Conservation (phyloP, 352 stramenopile species). For the Pythium phragmitis region DNA sequence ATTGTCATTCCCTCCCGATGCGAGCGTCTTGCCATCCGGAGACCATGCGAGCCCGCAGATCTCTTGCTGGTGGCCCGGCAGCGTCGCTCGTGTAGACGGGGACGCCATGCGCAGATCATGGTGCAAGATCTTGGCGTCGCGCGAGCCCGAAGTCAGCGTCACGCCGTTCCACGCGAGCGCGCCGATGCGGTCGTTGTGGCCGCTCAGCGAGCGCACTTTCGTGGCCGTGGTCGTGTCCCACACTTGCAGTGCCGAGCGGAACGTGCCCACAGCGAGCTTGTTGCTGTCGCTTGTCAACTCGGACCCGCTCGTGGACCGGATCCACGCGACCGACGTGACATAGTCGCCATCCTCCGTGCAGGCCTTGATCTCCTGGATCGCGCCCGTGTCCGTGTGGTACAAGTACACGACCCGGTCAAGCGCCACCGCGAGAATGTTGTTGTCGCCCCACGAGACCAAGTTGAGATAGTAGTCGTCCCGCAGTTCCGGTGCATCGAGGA, state of each 20-base stretch:
- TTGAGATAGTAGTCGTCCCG: slow-evolving; percentile 99
- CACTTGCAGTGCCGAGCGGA: slow-evolving; percentile 88
- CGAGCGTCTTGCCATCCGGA: slow-evolving; percentile 89
- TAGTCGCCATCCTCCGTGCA: slow-evolving; percentile 78
- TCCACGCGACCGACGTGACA: slow-evolving; percentile 94
- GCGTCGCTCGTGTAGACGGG: slow-evolving; percentile 2
- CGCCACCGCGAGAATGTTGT: slow-evolving; percentile 94
- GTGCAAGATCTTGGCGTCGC: slow-evolving; percentile 88
- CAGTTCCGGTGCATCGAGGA: slow-evolving; percentile 95
- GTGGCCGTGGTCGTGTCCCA: slow-evolving; percentile 91
- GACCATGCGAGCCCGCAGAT: slow-evolving; percentile 96
- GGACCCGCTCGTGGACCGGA: slow-evolving; percentile 45
- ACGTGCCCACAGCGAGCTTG: slow-evolving; percentile 93
- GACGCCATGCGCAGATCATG: slow-evolving; percentile 34
- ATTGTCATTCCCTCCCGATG: slow-evolving; percentile 96
- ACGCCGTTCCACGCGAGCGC: slow-evolving; percentile 92
- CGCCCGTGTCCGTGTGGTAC: slow-evolving; percentile 90
- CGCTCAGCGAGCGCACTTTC: slow-evolving; percentile 86
- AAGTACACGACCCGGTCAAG: slow-evolving; percentile 94
- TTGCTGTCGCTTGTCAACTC: slow-evolving; percentile 39
- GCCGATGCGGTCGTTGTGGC: slow-evolving; percentile 88
- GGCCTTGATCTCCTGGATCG: slow-evolving; percentile 89
- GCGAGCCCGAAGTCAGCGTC: slow-evolving; percentile 86
- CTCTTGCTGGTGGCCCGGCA: slow-evolving; percentile 91
- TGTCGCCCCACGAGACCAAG: slow-evolving; percentile 93